Evolutionary conservation across 2,329 filamentous ascomycete genomes (phyloP), one percentile per base, ranked within the genome.

Genomic region (Phialemonium atrogriseum): DNA sequence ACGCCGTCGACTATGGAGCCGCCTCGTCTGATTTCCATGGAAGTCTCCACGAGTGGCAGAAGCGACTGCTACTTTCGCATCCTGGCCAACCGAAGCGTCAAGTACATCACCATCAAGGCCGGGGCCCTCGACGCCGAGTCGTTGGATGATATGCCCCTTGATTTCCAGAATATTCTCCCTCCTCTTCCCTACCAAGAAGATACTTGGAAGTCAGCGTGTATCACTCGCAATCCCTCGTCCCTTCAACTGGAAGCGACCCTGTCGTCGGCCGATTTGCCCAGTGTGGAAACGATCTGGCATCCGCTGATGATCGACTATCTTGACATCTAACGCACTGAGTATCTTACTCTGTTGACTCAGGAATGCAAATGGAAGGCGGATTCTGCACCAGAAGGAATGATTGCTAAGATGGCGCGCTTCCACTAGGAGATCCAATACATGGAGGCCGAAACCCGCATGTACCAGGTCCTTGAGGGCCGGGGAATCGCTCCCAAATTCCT

Each of bases 381-480:
- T 24, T 24, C 23, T 19, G 26, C 10, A 4, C 15, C 26, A 3
- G 26, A 27, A 24, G 24, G 20, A 18, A 17, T 32, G 15, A 36
- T 60, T 7, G 49, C 48, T 5, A 60, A 62, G 39, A 55, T 61
- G 24, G 54, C 56, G 7, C 45, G 51, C 9, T 64, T 62, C 22
- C 16, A 40, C 2, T 60, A 51, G 50, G 54, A 62, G 40, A 52
- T 61, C 14, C 38, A 44, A 16, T 49, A 49, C 22, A 30, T 59
- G 3, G 50, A 59, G 24, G 46, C 46, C 18, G 59, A 62, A 41
- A 59, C 52, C 3, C 39, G 35, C 5, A 55, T 51, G 4, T 62
- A 64, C 36, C 33, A 54, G 29, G 52, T 52, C 49, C 55, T 63
- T 13, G 33, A 50, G 4, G 50, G 47, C 24, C 39, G 46, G 19